Percentiles rank a stretch among this genome's conserved stretches.
These are phyloP conservation scores for Sporodiniella umbellata DNA, from an alignment of 371 early-diverging fungal species.

Conservation along the genomic window DNA sequence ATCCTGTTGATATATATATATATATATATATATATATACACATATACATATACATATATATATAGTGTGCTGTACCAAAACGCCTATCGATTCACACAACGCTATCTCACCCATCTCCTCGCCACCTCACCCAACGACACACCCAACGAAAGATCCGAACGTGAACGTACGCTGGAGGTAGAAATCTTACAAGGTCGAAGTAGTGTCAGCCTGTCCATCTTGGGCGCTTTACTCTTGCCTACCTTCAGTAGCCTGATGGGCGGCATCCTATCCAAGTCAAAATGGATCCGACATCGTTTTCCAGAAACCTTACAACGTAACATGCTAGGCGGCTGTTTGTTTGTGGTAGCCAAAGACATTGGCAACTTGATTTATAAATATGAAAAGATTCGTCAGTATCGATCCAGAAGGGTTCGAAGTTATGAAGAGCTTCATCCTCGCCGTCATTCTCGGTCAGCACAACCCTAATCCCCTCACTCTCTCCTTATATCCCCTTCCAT, in stretches of 20 bases:
- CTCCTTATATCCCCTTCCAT: constrained; percentile 38
- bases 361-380: constrained; percentile 36
- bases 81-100: constrained; percentile 7
- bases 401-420: constrained; percentile 35
- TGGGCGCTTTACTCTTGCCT: constrained; percentile 55
- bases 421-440: constrained; percentile 10
- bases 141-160: constrained; percentile 15
- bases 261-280: constrained; percentile 28
- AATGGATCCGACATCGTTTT: constrained; percentile 44
- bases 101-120: constrained; percentile 8
- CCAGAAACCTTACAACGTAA: constrained; percentile 60
- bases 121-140: too few relatives aligned
- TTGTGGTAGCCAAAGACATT: constrained; percentile 55
- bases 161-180: constrained; percentile 19
- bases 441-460: not conserved
- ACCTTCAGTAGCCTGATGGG: constrained; percentile 40
- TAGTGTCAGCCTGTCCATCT: constrained; percentile 48
- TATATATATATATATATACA: too few relatives aligned
- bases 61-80: constrained; percentile 20
- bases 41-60: not conserved
- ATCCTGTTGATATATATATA: not conserved
- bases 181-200: constrained; percentile 27
- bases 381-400: constrained; percentile 34
- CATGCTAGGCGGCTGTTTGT: constrained; percentile 58
- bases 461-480: not conserved